These are phyloP conservation scores for Paspalum notatum DNA, from an alignment of 176 grass and related monocot species.

Conservation along the genomic window DNA sequence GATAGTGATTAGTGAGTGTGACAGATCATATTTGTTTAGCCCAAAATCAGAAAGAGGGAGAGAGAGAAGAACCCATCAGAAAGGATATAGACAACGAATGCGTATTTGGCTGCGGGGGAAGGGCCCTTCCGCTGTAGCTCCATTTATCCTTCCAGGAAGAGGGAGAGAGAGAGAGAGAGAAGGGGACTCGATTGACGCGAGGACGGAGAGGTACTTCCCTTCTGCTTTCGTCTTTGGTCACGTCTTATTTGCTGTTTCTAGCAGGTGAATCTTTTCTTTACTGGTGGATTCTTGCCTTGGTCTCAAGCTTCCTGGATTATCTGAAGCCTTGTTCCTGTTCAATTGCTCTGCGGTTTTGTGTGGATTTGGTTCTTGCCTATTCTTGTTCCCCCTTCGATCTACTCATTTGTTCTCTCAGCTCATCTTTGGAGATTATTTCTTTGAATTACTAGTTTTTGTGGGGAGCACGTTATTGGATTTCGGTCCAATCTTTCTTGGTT, in stretches of 20 bases:
- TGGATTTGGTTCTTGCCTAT: conserved; percentile 23
- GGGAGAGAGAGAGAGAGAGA: conserved; percentile 4
- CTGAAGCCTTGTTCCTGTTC: conserved; percentile 6
- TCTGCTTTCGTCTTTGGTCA: not conserved
- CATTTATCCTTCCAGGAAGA: not conserved
- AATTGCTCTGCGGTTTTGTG: conserved; percentile 3
- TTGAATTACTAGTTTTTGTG: not conserved
- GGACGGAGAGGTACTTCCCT: conserved; percentile 34
- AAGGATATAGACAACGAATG: conserved; percentile 7
- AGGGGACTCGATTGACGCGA: conserved; percentile 5
- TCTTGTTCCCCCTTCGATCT: conserved; percentile 1
- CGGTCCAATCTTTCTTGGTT: not conserved
- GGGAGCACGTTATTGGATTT: not conserved
- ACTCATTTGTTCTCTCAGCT: not conserved
- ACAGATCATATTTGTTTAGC: conserved; percentile 26
- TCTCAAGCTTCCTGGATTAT: conserved; percentile 6
- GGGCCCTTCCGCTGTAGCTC: not conserved
- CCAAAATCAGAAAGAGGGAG: not conserved
- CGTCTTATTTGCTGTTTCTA: conserved; percentile 19
- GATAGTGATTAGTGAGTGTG: not conserved
- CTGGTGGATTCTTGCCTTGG: conserved; percentile 8
- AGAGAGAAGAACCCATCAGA: not conserved
- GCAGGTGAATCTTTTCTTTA: conserved; percentile 11
- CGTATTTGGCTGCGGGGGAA: conserved; percentile 1
- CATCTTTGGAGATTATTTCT: conserved; percentile 15